Percentiles rank a stretch among this genome's conserved stretches.
Evolutionary conservation across 2,329 filamentous ascomycete species (phyloP).

Genomic region (Westerdykella sp.): DNA sequence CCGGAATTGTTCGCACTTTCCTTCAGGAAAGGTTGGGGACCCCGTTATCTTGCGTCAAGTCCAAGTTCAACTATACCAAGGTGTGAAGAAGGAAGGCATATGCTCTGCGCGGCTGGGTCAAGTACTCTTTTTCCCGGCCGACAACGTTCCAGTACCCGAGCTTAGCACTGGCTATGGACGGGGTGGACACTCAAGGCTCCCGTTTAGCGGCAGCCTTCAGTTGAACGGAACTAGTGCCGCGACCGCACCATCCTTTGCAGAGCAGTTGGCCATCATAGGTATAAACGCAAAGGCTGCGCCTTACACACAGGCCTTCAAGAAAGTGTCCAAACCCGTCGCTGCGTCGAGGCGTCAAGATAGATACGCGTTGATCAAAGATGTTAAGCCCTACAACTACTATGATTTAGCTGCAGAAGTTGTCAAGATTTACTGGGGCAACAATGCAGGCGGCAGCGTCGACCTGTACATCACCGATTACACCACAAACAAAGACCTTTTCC

Average conservation of each 20-base stretch:
- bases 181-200: not conserved
- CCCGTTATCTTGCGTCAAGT: conserved; percentile 49
- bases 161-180: not conserved
- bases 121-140: conserved; percentile 14
- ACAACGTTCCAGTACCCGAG: conserved; percentile 14
- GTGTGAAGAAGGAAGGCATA: conserved; percentile 11
- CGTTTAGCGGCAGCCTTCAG: not conserved
- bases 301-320: not conserved
- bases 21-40: conserved; percentile 35
- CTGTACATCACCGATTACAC: conserved; percentile 83
- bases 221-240: not conserved
- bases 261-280: conserved; percentile 21
- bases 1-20: conserved; percentile 26
- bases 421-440: conserved; percentile 42
- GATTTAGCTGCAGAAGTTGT: conserved; percentile 70
- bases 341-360: conserved; percentile 5
- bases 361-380: conserved; percentile 57
- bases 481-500: conserved; percentile 57
- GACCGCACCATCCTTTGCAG: conserved; percentile 8
- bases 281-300: conserved; percentile 17
- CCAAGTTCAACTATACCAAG: conserved; percentile 13
- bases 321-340: not conserved
- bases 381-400: conserved; percentile 52
- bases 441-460: conserved; percentile 45
- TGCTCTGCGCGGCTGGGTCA: conserved; percentile 1